Evolutionary conservation across 2,329 filamentous ascomycete species (phyloP).

Genomic region (Trichophyton rubrum): DNA sequence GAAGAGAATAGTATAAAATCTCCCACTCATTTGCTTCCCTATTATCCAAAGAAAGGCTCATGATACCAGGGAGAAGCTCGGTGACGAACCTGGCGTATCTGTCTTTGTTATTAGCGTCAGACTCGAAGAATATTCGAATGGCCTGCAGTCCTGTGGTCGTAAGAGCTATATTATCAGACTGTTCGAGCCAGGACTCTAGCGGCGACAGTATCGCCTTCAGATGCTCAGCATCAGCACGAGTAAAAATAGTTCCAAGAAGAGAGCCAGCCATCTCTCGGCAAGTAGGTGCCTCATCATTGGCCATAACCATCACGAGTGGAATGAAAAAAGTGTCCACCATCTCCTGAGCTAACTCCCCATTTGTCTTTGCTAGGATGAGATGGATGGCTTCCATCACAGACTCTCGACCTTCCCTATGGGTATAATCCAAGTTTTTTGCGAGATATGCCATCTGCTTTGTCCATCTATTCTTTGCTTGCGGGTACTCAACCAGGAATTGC

Average conservation of each 20-base stretch:
- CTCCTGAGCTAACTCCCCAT: conserved; percentile 69
- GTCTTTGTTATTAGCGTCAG: conserved; percentile 48
- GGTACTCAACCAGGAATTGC: conserved; percentile 89
- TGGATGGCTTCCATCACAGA: conserved; percentile 90
- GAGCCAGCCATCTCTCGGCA: conserved; percentile 72
- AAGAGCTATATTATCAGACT: conserved; percentile 59
- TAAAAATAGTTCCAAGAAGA: conserved; percentile 69
- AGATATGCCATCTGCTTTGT: conserved; percentile 80
- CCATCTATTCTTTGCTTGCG: conserved; percentile 81
- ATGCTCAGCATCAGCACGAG: conserved; percentile 60
- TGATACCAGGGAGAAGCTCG: conserved; percentile 42
- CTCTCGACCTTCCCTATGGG: conserved; percentile 73
- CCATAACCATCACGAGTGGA: conserved; percentile 69
- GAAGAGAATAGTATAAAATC: conserved; percentile 60
- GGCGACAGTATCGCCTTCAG: conserved; percentile 57
- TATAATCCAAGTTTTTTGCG: conserved; percentile 80
- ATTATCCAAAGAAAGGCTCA: conserved; percentile 39
- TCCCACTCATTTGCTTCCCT: conserved; percentile 49
- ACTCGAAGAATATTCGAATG: conserved; percentile 73
- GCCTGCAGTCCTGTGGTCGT: conserved; percentile 64
- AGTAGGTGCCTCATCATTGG: conserved; percentile 76
- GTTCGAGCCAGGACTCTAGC: conserved; percentile 62
- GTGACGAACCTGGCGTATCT: conserved; percentile 55
- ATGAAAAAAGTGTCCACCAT: conserved; percentile 72
- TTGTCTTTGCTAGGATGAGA: conserved; percentile 72